Base-by-base conservation (phyloP, 108 stramenopile species). In the Epithemia pelagica region DNA sequence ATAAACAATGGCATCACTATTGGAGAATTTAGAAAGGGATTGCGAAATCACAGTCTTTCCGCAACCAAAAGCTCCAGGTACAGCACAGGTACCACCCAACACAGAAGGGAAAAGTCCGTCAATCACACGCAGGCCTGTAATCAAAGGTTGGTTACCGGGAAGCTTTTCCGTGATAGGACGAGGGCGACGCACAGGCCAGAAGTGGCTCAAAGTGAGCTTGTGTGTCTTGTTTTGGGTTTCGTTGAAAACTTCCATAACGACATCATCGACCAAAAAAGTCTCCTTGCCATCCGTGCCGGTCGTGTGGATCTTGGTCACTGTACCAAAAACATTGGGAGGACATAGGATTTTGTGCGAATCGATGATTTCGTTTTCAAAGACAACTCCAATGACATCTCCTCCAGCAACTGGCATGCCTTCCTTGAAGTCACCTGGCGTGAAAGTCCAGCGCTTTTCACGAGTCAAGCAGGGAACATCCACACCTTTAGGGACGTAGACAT, bases 1-100 rank as follows among this genome's bases (percentile, higher is more conserved):
- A 82, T 97, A 97, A 15, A 97, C 85, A 67, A 96, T 94, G 64
- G 85, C 86, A 71, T 94, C 91, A 52, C 88, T 90, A 94, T 99
- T 99, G 69, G 92, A 94, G 80, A 97, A 98, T 89, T 99, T 99
- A 83, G 96, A 96, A 15, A 99, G 86, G 51, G 95, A 95, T 74
- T 99, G 99, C 30, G 93, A 95, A 71, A 99, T 99, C 71, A 98
- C 97, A 60, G 99, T 99, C 96, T 99, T 99, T 70, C 99, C 99
- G 77, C 99, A 99, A 24, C 96, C 97, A 79, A 99, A 99, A 28
- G 99, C 99, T 57, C 99, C 99, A 58, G 99, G 99, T 8, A 99
- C 97, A 62, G 99, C 98, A 67, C 96, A 98, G 7, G 99, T 98
- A 68, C 99, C 99, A 28, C 99, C 99, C 62, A 97, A 84, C 37